phyloP scores from a whole-genome alignment of 306 rosid species.

The Cucurbita ficifolia region DNA sequence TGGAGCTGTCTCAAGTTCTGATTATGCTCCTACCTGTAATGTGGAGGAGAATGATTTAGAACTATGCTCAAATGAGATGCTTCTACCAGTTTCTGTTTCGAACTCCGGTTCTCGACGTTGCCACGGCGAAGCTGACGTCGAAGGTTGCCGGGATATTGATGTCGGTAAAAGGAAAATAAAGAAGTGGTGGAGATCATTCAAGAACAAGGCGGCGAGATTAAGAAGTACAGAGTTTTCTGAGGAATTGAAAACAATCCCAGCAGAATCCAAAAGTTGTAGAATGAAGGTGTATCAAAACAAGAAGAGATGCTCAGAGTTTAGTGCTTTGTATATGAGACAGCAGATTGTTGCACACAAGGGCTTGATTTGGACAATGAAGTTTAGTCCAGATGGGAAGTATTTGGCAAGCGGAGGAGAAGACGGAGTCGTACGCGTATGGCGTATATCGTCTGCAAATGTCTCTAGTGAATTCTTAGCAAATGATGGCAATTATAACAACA shows the following conservation, averaged over 20 bases:
- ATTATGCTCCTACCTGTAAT: background rate
- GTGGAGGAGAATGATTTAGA: constrained; percentile 8
- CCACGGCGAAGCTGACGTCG: constrained; percentile 15
- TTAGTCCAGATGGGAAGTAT: constrained; percentile 70
- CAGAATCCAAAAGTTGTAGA: constrained; percentile 10
- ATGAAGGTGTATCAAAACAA: constrained; percentile 36
- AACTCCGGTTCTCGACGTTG: constrained; percentile 12
- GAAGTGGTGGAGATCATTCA: constrained; percentile 45
- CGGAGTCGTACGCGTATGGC: constrained; percentile 68
- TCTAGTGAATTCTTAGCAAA: constrained; percentile 22
- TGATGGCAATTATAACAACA: constrained; percentile 10
- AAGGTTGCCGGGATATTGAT: constrained; percentile 17
- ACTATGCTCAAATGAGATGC: constrained; percentile 2
- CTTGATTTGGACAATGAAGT: constrained; percentile 67
- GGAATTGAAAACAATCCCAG: constrained; percentile 13
- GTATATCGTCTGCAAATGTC: constrained; percentile 22
- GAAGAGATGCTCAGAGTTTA: constrained; percentile 46
- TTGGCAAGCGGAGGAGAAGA: constrained; percentile 95
- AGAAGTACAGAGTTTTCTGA: constrained; percentile 4
- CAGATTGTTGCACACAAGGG: constrained; percentile 71
- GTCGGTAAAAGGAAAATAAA: constrained; percentile 20
- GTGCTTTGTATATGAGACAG: constrained; percentile 55
- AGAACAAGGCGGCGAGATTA: constrained; percentile 15
- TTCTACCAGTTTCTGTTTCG: constrained; percentile 7
- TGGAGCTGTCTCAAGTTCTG: constrained; percentile 28